These are phyloP conservation scores for Pisolithus sp. DNA, from an alignment of 768 basidiomycete genomes.

Conservation along the genomic window DNA sequence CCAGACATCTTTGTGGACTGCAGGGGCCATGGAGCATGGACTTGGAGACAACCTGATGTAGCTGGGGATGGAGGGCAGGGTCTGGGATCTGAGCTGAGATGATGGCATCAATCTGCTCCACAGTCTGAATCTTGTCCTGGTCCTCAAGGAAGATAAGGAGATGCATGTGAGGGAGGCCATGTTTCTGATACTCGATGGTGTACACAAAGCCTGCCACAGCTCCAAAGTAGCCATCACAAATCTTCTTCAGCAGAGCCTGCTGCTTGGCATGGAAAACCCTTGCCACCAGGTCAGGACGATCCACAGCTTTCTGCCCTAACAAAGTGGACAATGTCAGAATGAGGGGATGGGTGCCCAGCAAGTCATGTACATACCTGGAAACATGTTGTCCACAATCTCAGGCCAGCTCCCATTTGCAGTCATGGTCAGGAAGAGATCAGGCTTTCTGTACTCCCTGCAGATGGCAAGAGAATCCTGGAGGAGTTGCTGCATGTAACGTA, in stretches of 20 bases:
- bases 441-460: slow-evolving; percentile 27
- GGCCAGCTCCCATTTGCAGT: slow-evolving; percentile 48
- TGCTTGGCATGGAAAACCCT: slow-evolving; percentile 42
- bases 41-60: slow-evolving; percentile 33
- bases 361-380: slow-evolving; percentile 20
- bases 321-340: not conserved
- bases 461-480: slow-evolving; percentile 46
- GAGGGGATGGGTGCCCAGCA: not conserved
- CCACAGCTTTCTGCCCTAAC: slow-evolving; percentile 29
- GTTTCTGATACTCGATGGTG: slow-evolving; percentile 54
- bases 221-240: slow-evolving; percentile 39
- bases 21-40: slow-evolving; percentile 43
- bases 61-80: slow-evolving; percentile 28
- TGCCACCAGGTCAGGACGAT: slow-evolving; percentile 43
- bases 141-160: slow-evolving; percentile 37
- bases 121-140: slow-evolving; percentile 26
- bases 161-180: slow-evolving; percentile 51
- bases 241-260: slow-evolving; percentile 28
- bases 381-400: slow-evolving; percentile 34
- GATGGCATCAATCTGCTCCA: slow-evolving; percentile 33
- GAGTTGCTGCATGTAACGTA: slow-evolving; percentile 37
- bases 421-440: slow-evolving; percentile 47
- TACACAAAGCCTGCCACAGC: slow-evolving; percentile 37
- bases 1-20: slow-evolving; percentile 32
- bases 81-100: slow-evolving; percentile 42